phyloP scores from a whole-genome alignment of 176 grass and related monocot species.

The Neostapfia colusana region DNA sequence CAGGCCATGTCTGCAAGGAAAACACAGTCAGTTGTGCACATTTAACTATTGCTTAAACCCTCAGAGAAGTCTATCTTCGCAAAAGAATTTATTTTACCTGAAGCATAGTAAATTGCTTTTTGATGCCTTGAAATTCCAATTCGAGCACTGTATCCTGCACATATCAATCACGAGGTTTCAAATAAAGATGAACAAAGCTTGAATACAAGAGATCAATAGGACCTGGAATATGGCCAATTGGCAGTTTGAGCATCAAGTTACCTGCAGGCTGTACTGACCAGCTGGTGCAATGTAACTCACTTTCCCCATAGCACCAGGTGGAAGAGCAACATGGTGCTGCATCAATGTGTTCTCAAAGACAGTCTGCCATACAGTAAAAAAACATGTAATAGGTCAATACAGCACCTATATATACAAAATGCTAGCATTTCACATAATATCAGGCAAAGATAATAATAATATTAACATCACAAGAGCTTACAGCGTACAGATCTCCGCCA shows the following conservation, averaged over 20 bases:
- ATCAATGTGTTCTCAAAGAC: slow-evolving; percentile 79
- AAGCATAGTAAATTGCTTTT: slow-evolving; percentile 87
- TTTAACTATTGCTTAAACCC: slow-evolving; percentile 22
- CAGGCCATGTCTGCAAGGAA: slow-evolving; percentile 65
- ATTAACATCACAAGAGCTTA: slow-evolving; percentile 40
- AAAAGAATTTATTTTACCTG: slow-evolving; percentile 44
- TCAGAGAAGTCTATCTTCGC: background rate
- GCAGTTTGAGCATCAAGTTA: slow-evolving; percentile 32
- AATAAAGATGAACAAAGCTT: background rate
- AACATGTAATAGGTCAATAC: slow-evolving; percentile 5
- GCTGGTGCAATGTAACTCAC: slow-evolving; percentile 63
- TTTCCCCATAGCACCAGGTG: slow-evolving; percentile 90
- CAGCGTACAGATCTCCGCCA: slow-evolving; percentile 71
- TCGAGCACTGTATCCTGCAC: slow-evolving; percentile 79
- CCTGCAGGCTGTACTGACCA: slow-evolving; percentile 80
- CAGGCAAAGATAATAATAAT: background rate
- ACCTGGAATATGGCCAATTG: background rate
- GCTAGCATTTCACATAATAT: background rate
- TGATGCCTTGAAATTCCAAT: slow-evolving; percentile 82
- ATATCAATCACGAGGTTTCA: slow-evolving; percentile 17
- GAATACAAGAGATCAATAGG: background rate
- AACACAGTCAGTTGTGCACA: slow-evolving; percentile 24
- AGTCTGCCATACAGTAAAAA: slow-evolving; percentile 44
- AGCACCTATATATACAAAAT: background rate
- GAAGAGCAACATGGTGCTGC: slow-evolving; percentile 72